A percentile compares a stretch with the other conserved stretches of the same genome.
Evolutionary conservation across 1,284 basidiomycete species (phyloP).

Genomic region (Cutaneotrichosporon daszewskae): DNA sequence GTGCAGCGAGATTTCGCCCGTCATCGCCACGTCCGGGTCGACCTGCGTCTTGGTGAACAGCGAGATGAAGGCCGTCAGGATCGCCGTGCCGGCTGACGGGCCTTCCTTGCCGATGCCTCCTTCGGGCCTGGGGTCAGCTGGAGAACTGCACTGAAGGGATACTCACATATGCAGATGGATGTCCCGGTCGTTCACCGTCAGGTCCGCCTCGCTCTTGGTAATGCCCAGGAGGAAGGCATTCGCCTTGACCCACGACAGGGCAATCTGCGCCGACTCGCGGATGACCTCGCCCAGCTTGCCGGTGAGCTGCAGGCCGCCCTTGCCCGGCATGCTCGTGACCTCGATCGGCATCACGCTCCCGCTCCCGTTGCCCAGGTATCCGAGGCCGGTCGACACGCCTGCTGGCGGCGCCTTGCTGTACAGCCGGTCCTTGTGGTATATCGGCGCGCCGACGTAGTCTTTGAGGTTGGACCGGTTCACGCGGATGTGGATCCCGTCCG

Average conservation of each 20-base stretch:
- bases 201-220: conserved; percentile 62
- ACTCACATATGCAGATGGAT: conserved; percentile 79
- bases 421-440: conserved; percentile 93
- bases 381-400: conserved; percentile 89
- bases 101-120: conserved; percentile 98
- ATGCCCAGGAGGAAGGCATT: conserved; percentile 86
- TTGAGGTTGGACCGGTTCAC: conserved; percentile 84
- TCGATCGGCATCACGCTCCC: conserved; percentile 97
- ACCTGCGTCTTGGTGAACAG: conserved; percentile 79
- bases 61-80: conserved; percentile 83
- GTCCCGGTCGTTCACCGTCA: conserved; percentile 76
- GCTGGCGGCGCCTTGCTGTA: conserved; percentile 76
- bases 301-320: conserved; percentile 81
- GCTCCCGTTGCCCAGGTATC: conserved; percentile 92
- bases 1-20: conserved; percentile 86
- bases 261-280: conserved; percentile 90
- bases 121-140: conserved; percentile 56
- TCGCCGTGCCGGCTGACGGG: conserved; percentile 90
- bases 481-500: conserved; percentile 67
- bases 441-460: conserved; percentile 89
- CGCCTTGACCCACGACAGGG: conserved; percentile 84
- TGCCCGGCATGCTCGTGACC: conserved; percentile 88
- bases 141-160: neutral
- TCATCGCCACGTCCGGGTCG: conserved; percentile 87
- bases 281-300: conserved; percentile 98